These are phyloP conservation scores for Calonectria hawksworthii DNA, from an alignment of 2,329 filamentous ascomycete species.

Conservation along the genomic window DNA sequence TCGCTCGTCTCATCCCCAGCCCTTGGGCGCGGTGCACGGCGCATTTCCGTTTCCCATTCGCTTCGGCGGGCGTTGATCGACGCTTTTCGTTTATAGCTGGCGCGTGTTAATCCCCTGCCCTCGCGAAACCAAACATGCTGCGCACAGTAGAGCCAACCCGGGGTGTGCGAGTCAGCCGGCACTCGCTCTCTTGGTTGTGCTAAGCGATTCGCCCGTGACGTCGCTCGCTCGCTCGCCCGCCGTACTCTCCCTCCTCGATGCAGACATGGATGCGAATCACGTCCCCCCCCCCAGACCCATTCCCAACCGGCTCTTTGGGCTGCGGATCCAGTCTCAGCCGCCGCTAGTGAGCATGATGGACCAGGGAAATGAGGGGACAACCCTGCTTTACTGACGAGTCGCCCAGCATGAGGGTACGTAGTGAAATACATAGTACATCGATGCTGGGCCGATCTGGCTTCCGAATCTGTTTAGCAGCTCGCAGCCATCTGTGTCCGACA, in stretches of 20 bases:
- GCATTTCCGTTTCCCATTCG: not conserved
- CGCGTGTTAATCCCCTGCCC: not conserved
- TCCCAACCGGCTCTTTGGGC: not conserved
- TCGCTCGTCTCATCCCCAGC: not conserved
- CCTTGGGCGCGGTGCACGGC: not conserved
- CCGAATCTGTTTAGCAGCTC: not conserved
- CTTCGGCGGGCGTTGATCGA: not conserved
- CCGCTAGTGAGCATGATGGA: not conserved
- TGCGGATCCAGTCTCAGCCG: slow-evolving; percentile 3
- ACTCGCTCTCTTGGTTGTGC: not conserved
- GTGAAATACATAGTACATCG: not conserved
- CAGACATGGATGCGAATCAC: slow-evolving; percentile 2
- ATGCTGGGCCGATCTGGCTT: not conserved
- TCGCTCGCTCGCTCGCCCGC: no score
- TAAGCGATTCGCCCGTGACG: not conserved
- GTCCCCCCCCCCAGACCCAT: not conserved
- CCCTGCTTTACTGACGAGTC: not conserved
- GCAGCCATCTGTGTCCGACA: not conserved
- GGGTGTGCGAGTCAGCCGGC: not conserved
- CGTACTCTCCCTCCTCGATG: not conserved
- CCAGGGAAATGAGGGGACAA: not conserved
- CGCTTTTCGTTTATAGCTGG: not conserved
- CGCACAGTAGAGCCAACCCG: not conserved
- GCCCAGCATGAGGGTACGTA: not conserved
- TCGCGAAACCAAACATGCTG: not conserved